A percentile compares a stretch with the other conserved stretches of the same genome.
phyloP scores from a whole-genome alignment of 129 eudicot species.

The carrot (Daucus carota) region DH1_v3.0 NC_030384.2:34636001-34636500 shows the following conservation, averaged over 20 bases:
- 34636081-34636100: conserved; percentile 83
- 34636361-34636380: neutral
- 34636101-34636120: conserved; percentile 89
- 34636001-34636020: conserved; percentile 90
- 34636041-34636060: conserved; percentile 99
- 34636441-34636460: too few relatives aligned
- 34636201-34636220: neutral
- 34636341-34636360: neutral
- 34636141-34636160: conserved; percentile 99
- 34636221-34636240: too few relatives aligned
- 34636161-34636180: conserved; percentile 98
- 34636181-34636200: neutral
- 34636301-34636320: neutral
- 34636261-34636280: neutral
- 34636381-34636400: neutral
- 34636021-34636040: conserved; percentile 87
- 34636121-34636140: conserved; percentile 90
- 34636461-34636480: neutral
- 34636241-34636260: neutral
- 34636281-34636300: neutral
- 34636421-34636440: neutral
- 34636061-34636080: conserved; percentile 96
- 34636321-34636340: neutral
- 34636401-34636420: neutral
- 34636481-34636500: neutral